Conservation (phyloP, 768 basidiomycete genomes). For the Clitopilus passeckerianus region DNA sequence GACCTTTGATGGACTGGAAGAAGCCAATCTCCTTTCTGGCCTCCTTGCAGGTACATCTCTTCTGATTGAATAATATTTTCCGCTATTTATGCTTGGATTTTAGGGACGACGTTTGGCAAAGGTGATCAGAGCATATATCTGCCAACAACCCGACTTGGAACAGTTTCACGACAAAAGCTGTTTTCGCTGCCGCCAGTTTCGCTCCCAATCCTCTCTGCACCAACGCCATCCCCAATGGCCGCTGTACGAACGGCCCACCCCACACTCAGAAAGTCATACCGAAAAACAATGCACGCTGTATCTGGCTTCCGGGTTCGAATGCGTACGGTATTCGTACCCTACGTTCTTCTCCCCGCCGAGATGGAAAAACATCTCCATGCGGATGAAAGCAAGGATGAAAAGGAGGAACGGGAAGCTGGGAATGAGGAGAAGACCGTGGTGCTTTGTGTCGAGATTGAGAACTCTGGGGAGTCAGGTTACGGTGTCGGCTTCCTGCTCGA, state of each 20-base stretch:
- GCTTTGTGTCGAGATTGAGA: slow-evolving; percentile 89
- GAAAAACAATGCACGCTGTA: slow-evolving; percentile 71
- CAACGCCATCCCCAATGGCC: slow-evolving; percentile 47
- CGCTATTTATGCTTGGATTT: neutral
- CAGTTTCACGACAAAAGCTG: slow-evolving; percentile 58
- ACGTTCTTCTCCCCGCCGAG: slow-evolving; percentile 59
- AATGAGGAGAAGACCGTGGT: slow-evolving; percentile 83
- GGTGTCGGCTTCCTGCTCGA: slow-evolving; percentile 72
- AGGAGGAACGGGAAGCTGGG: slow-evolving; percentile 58
- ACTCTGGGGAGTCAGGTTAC: slow-evolving; percentile 59
- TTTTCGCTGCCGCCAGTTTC: slow-evolving; percentile 55
- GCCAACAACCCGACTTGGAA: slow-evolving; percentile 69
- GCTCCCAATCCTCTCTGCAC: slow-evolving; percentile 32
- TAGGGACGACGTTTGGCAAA: slow-evolving; percentile 43
- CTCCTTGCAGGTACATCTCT: slow-evolving; percentile 50
- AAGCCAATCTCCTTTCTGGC: slow-evolving; percentile 50
- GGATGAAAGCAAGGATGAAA: slow-evolving; percentile 42
- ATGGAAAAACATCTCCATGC: slow-evolving; percentile 19
- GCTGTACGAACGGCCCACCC: slow-evolving; percentile 46
- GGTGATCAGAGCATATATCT: slow-evolving; percentile 33
- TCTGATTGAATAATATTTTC: neutral
- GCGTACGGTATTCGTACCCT: slow-evolving; percentile 91
- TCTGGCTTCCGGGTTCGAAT: slow-evolving; percentile 88
- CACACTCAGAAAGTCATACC: slow-evolving; percentile 81
- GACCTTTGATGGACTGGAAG: slow-evolving; percentile 48